Base-by-base conservation (phyloP, 495 filamentous ascomycete species). In the Sordaria brevicollis region DNA sequence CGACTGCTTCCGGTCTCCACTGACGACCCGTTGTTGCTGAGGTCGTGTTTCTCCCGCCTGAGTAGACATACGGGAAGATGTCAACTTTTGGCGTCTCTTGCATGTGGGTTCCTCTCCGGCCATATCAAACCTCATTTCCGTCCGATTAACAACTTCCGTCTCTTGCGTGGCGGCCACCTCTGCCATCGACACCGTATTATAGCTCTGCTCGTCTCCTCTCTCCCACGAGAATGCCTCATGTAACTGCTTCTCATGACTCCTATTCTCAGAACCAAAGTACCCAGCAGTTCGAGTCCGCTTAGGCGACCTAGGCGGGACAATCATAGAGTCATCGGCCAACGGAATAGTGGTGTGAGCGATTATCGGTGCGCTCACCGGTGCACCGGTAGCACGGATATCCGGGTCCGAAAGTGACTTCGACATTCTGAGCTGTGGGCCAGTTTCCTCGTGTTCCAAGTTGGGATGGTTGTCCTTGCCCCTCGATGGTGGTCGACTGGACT, bases 241-340 rank as follows among this genome's bases (percentile, higher is more conserved):
- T 15, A 62, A 25, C 49, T 62, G 29, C 25, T 62, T 21, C 6
- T 62, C 49, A 62, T 62, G 49, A 7, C 5, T 13, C 13, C 13
- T 62, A 5, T 8, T 31, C 17, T 62, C 49, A 62, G 13, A 21
- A 31, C 13, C 5, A 5, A 62, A 17, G 11, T 31, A 31, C 5
- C 49, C 35, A 11, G 57, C 25, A 31, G 37, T 41, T 35, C 38
- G 65, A 5, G 65, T 67, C 34, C 77, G 69, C 67, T 67, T 76
- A 67, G 65, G 73, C 21, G 77, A 79, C 6, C 73, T 71, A 10
- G 77, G 76, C 8, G 76, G 77, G 21, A 74, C 73, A 1, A 74
- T 65, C 0, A 38, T 33, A 0, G 67, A 33, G 0, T 73, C 70
- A 33, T 34, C 19, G 1, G 69, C 15, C 29, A 37, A 25, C 0